Evolutionary conservation across 345 rosid genomes (phyloP).

Genomic region (rapeseed (Brassica napus)): Da-Ae NC_063452.1:60401501-60402000

Average conservation of each 20-base stretch:
- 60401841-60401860: slow-evolving; percentile 44
- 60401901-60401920: slow-evolving; percentile 63
- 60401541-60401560: slow-evolving; percentile 43
- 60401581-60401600: slow-evolving; percentile 49
- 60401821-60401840: slow-evolving; percentile 56
- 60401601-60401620: slow-evolving; percentile 64
- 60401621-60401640: slow-evolving; percentile 47
- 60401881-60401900: slow-evolving; percentile 71
- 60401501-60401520: slow-evolving; percentile 65
- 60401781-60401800: slow-evolving; percentile 24
- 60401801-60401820: slow-evolving; percentile 37
- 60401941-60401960: slow-evolving; percentile 17
- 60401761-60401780: slow-evolving; percentile 32
- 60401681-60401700: slow-evolving; percentile 31
- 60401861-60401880: slow-evolving; percentile 57
- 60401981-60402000: slow-evolving; percentile 47
- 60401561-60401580: slow-evolving; percentile 44
- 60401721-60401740: slow-evolving; percentile 49
- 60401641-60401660: slow-evolving; percentile 51
- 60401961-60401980: slow-evolving; percentile 8
- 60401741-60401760: slow-evolving; percentile 42
- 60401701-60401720: slow-evolving; percentile 37
- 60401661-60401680: slow-evolving; percentile 63
- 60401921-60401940: slow-evolving; percentile 28
- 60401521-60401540: slow-evolving; percentile 60